Percentiles rank a stretch among this genome's conserved stretches.
These are phyloP conservation scores for Fulvia fulva DNA, from an alignment of 2,329 filamentous ascomycete species.

Conservation along the genomic window DNA sequence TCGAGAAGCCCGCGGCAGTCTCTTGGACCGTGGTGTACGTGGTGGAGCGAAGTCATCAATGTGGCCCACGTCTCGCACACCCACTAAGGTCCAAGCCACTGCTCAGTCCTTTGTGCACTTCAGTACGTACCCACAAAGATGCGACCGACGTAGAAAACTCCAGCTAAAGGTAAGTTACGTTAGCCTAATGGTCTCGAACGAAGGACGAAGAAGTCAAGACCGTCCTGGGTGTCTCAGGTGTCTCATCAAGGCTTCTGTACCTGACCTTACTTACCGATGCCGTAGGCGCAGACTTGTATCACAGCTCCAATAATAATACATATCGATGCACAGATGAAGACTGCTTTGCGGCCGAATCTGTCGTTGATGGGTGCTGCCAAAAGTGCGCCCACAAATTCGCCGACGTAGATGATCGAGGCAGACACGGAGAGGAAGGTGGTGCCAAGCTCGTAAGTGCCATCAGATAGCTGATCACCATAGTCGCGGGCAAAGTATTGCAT, in stretches of 20 bases:
- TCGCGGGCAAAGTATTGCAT: conserved; percentile 20
- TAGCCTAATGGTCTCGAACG: too few relatives aligned
- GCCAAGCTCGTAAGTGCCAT: conserved; percentile 15
- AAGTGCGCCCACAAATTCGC: conserved; percentile 20
- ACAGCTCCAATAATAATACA: conserved; percentile 20
- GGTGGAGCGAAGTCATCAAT: too few relatives aligned
- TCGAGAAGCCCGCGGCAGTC: too few relatives aligned
- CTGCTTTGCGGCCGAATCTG: conserved; percentile 19
- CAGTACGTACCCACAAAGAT: conserved; percentile 20
- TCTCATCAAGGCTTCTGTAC: too few relatives aligned
- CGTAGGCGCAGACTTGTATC: conserved; percentile 20
- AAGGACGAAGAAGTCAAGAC: too few relatives aligned
- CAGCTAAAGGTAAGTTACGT: too few relatives aligned
- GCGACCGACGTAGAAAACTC: conserved; percentile 21
- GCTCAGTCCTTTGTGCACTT: too few relatives aligned
- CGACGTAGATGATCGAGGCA: conserved; percentile 23
- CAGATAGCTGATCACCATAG: conserved; percentile 14
- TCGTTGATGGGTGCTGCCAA: conserved; percentile 23
- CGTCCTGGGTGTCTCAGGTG: too few relatives aligned
- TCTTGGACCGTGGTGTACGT: too few relatives aligned
- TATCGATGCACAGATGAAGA: conserved; percentile 16
- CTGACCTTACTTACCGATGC: too few relatives aligned
- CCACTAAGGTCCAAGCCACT: too few relatives aligned
- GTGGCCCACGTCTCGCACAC: too few relatives aligned
- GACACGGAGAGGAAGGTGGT: conserved; percentile 21